Conservation (phyloP, 495 filamentous ascomycete genomes). For the Penicillium lagena region DNA sequence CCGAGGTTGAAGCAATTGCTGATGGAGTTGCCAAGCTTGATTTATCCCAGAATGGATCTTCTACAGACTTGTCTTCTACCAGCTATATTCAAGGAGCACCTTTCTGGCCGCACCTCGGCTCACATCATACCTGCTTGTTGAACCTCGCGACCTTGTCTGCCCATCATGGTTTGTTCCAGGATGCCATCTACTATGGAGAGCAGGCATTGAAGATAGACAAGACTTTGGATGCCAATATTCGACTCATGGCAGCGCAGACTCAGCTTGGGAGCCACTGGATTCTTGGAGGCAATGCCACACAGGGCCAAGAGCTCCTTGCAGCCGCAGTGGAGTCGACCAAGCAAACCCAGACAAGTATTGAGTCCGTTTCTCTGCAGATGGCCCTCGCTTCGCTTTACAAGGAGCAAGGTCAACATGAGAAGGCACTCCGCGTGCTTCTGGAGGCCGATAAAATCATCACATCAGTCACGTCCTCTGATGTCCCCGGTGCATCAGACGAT, state of each 20-base stretch:
- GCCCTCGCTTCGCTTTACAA: conserved; percentile 36
- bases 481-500: conserved; percentile 6
- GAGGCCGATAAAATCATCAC: conserved; percentile 35
- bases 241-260: conserved; percentile 44
- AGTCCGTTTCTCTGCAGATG: conserved; percentile 40
- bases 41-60: conserved; percentile 20
- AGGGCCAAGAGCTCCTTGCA: conserved; percentile 54
- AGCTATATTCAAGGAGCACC: conserved; percentile 50
- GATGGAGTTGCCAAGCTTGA: conserved; percentile 40
- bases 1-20: conserved; percentile 34
- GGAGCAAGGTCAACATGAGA: conserved; percentile 37
- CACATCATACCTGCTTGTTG: conserved; percentile 59
- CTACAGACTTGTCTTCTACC: conserved; percentile 13
- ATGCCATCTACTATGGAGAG: conserved; percentile 85
- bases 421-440: conserved; percentile 39
- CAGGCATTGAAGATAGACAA: conserved; percentile 75
- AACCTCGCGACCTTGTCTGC: conserved; percentile 72
- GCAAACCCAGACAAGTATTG: conserved; percentile 36
- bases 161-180: conserved; percentile 78
- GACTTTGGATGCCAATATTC: conserved; percentile 55
- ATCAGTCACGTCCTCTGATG: conserved; percentile 18
- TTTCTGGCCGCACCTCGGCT: conserved; percentile 75
- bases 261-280: conserved; percentile 60
- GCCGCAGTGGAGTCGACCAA: conserved; percentile 38
- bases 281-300: conserved; percentile 52